Conservation (phyloP, 2,329 filamentous ascomycete species). For the Lasiodiplodia citricola region DNA sequence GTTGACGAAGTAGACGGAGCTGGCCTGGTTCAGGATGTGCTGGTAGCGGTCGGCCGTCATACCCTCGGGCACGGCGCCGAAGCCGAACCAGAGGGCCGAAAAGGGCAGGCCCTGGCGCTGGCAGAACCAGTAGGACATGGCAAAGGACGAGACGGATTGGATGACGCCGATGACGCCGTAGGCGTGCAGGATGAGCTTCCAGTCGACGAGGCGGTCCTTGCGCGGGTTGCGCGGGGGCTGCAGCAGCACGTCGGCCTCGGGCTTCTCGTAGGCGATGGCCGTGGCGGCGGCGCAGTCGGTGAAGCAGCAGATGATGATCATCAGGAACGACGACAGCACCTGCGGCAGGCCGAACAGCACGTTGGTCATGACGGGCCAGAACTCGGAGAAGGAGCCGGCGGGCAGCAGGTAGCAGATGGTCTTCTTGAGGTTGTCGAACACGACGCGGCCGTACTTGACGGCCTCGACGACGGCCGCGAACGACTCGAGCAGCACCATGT, state of each 20-base stretch:
- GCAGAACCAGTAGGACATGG: slow-evolving; percentile 54
- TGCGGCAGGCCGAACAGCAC: slow-evolving; percentile 75
- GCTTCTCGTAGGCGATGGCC: slow-evolving; percentile 75
- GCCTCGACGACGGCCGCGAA: slow-evolving; percentile 76
- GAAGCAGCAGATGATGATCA: slow-evolving; percentile 68
- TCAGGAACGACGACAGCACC: slow-evolving; percentile 74
- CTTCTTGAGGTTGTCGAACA: slow-evolving; percentile 84
- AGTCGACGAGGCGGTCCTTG: slow-evolving; percentile 74
- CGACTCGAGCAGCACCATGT: slow-evolving; percentile 69
- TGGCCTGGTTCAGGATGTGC: slow-evolving; percentile 65
- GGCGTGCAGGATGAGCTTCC: slow-evolving; percentile 72
- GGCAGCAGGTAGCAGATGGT: slow-evolving; percentile 75
- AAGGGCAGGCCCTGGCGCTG: slow-evolving; percentile 66
- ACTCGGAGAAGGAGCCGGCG: slow-evolving; percentile 75
- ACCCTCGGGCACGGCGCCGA: slow-evolving; percentile 59
- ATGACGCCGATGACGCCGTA: slow-evolving; percentile 72
- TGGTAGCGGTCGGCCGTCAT: slow-evolving; percentile 58
- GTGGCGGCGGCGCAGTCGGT: slow-evolving; percentile 78
- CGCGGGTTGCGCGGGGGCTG: slow-evolving; percentile 71
- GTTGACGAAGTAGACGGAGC: slow-evolving; percentile 79
- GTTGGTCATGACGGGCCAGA: slow-evolving; percentile 75
- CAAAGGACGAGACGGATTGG: slow-evolving; percentile 48
- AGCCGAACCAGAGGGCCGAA: slow-evolving; percentile 70
- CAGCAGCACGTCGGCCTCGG: slow-evolving; percentile 75
- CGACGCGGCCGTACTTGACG: slow-evolving; percentile 72